These are phyloP conservation scores for Penicillium occitanis DNA, from an alignment of 2,329 filamentous ascomycete genomes.

Conservation along the genomic window DNA sequence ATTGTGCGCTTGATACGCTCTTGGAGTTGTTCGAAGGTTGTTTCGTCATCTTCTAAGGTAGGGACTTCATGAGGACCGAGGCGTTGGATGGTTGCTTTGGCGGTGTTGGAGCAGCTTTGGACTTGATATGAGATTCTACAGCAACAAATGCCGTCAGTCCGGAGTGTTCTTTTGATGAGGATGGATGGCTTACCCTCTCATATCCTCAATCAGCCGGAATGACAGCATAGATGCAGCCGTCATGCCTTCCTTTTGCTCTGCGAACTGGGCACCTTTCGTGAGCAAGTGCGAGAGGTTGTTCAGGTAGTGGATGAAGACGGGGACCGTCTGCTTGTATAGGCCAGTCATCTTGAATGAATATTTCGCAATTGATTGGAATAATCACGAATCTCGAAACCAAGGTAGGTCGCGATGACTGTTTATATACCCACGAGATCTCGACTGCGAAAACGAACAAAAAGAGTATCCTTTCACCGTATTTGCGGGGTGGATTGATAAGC, in stretches of 20 bases:
- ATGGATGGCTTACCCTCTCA: conserved; percentile 33
- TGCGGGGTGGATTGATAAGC: background rate
- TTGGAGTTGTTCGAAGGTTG: conserved; percentile 52
- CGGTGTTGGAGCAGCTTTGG: conserved; percentile 38
- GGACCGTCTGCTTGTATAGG: conserved; percentile 41
- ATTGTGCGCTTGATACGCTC: conserved; percentile 51
- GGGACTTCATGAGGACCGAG: conserved; percentile 38
- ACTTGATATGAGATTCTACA: conserved; percentile 49
- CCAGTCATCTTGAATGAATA: conserved; percentile 15
- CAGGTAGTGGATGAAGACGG: conserved; percentile 45
- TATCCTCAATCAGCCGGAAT: conserved; percentile 50
- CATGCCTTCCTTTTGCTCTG: conserved; percentile 34
- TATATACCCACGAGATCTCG: background rate
- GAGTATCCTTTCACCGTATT: background rate
- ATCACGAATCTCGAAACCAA: background rate
- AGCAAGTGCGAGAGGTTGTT: conserved; percentile 46
- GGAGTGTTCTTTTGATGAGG: background rate
- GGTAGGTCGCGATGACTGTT: background rate
- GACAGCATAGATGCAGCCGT: conserved; percentile 37
- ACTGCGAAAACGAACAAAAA: background rate
- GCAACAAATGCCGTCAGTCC: background rate
- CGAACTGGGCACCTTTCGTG: conserved; percentile 45
- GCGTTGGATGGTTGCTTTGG: conserved; percentile 43
- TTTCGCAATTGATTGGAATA: background rate
- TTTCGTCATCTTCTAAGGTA: conserved; percentile 45